A percentile compares a stretch with the other conserved stretches of the same genome.
Evolutionary conservation across 1,284 basidiomycete genomes (phyloP).

Genomic region (Fomitopsis betulina): DNA sequence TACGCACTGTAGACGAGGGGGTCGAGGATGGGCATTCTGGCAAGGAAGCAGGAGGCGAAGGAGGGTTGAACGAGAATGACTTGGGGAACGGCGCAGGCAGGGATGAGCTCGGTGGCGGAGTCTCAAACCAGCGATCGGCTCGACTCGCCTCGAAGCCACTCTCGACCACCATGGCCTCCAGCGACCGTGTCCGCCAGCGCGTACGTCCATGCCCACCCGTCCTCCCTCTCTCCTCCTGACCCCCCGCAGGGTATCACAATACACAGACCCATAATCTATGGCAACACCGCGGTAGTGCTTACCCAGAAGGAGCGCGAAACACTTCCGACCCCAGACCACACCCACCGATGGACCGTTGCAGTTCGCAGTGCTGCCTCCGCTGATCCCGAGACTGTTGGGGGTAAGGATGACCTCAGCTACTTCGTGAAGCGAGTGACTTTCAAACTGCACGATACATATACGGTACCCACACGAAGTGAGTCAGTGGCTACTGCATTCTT

Average conservation of each 20-base stretch:
- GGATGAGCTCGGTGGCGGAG: conserved; percentile 21
- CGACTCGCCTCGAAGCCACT: conserved; percentile 19
- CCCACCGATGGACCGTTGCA: conserved; percentile 96
- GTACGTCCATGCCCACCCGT: conserved; percentile 38
- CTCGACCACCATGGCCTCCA: conserved; percentile 33
- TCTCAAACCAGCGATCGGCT: conserved; percentile 24
- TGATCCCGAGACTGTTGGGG: conserved; percentile 73
- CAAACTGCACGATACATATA: conserved; percentile 96
- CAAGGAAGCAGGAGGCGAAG: conserved; percentile 8
- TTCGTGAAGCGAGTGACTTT: conserved; percentile 96
- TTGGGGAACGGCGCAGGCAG: conserved; percentile 9
- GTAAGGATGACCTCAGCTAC: conserved; percentile 83
- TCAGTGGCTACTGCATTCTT: conserved; percentile 35
- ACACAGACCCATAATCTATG: conserved; percentile 91
- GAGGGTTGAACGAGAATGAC: conserved; percentile 15
- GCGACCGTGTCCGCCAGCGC: conserved; percentile 70
- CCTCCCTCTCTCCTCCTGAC: neutral
- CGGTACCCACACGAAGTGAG: conserved; percentile 86
- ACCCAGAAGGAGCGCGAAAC: conserved; percentile 70
- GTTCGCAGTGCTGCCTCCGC: conserved; percentile 75
- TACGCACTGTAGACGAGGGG: conserved; percentile 45
- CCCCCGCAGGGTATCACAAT: conserved; percentile 77
- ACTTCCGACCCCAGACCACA: conserved; percentile 67
- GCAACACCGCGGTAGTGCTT: conserved; percentile 88
- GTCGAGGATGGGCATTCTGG: conserved; percentile 43